phyloP scores from a whole-genome alignment of 768 basidiomycete genomes.

The Pulveroboletus ravenelii region DNA sequence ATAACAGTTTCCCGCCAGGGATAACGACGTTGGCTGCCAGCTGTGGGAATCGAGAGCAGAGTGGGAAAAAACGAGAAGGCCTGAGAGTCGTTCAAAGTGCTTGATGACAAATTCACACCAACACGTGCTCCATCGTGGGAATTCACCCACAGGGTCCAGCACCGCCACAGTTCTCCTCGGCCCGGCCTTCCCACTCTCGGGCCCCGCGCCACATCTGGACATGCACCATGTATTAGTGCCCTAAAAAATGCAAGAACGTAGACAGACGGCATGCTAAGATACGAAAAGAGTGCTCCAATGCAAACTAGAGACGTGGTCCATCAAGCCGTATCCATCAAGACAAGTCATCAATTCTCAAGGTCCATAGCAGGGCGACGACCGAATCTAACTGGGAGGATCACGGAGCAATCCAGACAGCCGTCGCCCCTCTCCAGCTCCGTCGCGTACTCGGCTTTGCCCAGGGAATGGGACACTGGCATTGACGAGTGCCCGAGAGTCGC shows the following conservation, averaged over 20 bases:
- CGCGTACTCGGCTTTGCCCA: conserved; percentile 23
- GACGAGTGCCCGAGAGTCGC: conserved; percentile 18
- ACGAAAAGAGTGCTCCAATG: conserved; percentile 19
- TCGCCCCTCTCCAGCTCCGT: conserved; percentile 24
- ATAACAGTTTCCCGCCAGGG: conserved; percentile 40
- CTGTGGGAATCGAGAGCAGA: conserved; percentile 43
- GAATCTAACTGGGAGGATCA: conserved; percentile 36
- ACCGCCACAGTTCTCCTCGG: conserved; percentile 2
- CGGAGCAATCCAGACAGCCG: conserved; percentile 33
- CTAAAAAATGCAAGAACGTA: conserved; percentile 10
- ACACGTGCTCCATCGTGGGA: conserved; percentile 32
- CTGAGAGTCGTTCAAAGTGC: conserved; percentile 25
- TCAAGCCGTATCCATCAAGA: conserved; percentile 13
- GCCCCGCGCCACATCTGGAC: not conserved
- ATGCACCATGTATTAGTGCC: conserved; percentile 16
- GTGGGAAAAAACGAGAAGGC: conserved; percentile 43
- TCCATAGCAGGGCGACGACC: not conserved
- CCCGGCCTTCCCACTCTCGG: not conserved
- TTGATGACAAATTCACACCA: conserved; percentile 23
- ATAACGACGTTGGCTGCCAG: conserved; percentile 34
- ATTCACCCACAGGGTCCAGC: conserved; percentile 15
- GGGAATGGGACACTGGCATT: conserved; percentile 32
- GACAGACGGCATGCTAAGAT: conserved; percentile 10
- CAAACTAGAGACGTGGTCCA: conserved; percentile 17
- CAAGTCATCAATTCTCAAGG: conserved; percentile 3